Base-by-base conservation (phyloP, 495 filamentous ascomycete genomes). In the Aspergillus ostianus region DNA sequence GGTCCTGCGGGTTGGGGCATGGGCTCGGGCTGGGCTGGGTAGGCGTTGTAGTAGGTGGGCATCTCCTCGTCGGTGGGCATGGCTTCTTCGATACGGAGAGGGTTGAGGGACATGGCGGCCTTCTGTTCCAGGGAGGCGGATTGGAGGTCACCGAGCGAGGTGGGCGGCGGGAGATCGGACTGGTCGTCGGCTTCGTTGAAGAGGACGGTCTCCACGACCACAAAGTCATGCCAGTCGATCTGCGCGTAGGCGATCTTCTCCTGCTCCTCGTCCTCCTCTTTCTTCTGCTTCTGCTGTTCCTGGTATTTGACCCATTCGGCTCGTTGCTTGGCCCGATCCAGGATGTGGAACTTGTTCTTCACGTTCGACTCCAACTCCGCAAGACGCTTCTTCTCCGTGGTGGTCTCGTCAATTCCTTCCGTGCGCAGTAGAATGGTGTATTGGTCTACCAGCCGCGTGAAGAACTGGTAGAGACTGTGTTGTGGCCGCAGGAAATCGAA, bases 171-270 rank as follows among this genome's bases (percentile, higher is more conserved):
- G 5, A 98, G 85, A 46, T 93, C 87, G 17, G 86, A 82, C 64
- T 92, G 84, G 61, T 97, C 92, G 72, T 98, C 94, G 47, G 82
- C 81, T 63, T 97, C 95, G 55, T 85, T 91, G 74, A 98, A 98
- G 27, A 89, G 75, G n/a, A 98, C 91, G 3, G 93, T 97, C 74
- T 97, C 94, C 21, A 97, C 92, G 27, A 98, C 87, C 23, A 93
- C 88, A 63, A 98, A 98, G 72, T 98, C 94, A 66, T 97, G 92
- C 94, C 94, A 98, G 70, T 98, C 94, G 63, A 98, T 94, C 66
- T 93, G 88, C 9, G 90, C 87, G 67, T 93, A 98, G 61, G 90
- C 84, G 20, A 95, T 73, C 56, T 85, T 85, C 72, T 97, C 92
- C 65, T 89, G 85, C 70, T 96, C 91, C 48, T 87, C 88, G 61